Base-by-base conservation (phyloP, 225 moss, liverwort and hornwort genomes). In the Sphagnum tenellum region DNA sequence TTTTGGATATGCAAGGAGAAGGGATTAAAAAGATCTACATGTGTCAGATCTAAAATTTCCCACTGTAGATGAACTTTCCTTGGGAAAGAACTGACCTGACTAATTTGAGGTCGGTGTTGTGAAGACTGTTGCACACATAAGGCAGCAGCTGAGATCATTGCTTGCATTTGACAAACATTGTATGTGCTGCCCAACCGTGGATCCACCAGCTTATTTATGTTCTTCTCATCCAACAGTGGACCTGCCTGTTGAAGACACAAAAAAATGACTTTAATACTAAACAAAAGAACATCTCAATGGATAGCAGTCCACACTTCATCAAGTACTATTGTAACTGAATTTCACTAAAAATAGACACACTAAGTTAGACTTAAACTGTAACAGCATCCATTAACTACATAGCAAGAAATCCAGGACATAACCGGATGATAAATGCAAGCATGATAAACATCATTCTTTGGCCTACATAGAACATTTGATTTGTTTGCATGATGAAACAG, bases 61-160 rank as follows among this genome's bases (percentile, higher is more conserved):
- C 1, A 29, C 29, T 29, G 29, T 29, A 29, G 29, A 29, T 29
- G 29, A 29, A 29, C 29, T 29, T 29, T 29, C 29, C 29, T 29
- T 29, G 29, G 29, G 29, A 29, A 29, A 29, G 29, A 29, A 59
- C 70, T 68, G 56, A 83, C 84, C 80, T 64, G 75, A 77, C 77
- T 78, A 75, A 84, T 81, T 61, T 69, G 77, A 46, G 84, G 78
- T 78, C 84, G 71, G 70, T 73, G 68, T 66, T 84, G 84, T 65
- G 80, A 64, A 67, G 80, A 81, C 67, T 84, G 80, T 49, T 80
- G 75, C 66, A 73, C 75, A 69, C 84, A 81, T 9, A 84, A 71
- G 71, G 80, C 77, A 73, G 84, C 80, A 55, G 84, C 81, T 56
- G 81, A 73, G 77, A 84, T 81, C 78, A 81, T 73, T 48, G 75